Evolutionary conservation across 495 filamentous ascomycete species (phyloP).

Genomic region (Lophiotrema nucula): DNA sequence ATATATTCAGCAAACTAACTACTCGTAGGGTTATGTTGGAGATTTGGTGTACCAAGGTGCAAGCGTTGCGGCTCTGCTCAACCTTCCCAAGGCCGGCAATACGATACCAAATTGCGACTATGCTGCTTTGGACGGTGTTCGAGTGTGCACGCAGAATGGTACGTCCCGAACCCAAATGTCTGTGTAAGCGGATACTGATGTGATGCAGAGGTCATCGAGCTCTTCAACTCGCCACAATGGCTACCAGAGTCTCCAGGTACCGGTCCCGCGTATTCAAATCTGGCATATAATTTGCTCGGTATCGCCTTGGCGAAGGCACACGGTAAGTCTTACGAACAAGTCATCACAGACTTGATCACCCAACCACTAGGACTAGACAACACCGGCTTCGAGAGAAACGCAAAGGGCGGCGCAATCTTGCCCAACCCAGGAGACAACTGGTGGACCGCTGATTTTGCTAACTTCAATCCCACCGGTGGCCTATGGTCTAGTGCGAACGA

Average conservation of each 20-base stretch:
- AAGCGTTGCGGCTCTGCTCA: neutral
- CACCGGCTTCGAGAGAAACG: neutral
- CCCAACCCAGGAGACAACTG: constrained; percentile 1
- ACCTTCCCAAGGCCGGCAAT: neutral
- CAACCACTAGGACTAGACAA: neutral
- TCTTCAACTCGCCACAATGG: neutral
- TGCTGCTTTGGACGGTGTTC: neutral
- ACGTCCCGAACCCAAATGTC: too few relatives aligned
- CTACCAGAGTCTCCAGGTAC: neutral
- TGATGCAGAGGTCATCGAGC: constrained; percentile 5
- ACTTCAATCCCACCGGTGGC: constrained; percentile 12
- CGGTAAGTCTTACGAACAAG: constrained; percentile 1
- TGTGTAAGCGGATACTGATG: too few relatives aligned
- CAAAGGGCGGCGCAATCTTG: neutral
- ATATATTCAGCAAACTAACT: too few relatives aligned
- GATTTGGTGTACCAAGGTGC: neutral
- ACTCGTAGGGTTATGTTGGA: constrained; percentile 7
- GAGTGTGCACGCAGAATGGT: constrained; percentile 1
- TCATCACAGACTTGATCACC: constrained; percentile 13
- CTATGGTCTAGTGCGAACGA: constrained; percentile 15
- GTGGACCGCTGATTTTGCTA: constrained; percentile 4
- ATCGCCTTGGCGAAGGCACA: neutral
- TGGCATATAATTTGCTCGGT: constrained; percentile 9
- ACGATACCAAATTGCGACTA: constrained; percentile 1
- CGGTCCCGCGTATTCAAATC: constrained; percentile 14